Evolutionary conservation across 768 basidiomycete species (phyloP).

Genomic region (Candolleomyces aberdarensis): DNA sequence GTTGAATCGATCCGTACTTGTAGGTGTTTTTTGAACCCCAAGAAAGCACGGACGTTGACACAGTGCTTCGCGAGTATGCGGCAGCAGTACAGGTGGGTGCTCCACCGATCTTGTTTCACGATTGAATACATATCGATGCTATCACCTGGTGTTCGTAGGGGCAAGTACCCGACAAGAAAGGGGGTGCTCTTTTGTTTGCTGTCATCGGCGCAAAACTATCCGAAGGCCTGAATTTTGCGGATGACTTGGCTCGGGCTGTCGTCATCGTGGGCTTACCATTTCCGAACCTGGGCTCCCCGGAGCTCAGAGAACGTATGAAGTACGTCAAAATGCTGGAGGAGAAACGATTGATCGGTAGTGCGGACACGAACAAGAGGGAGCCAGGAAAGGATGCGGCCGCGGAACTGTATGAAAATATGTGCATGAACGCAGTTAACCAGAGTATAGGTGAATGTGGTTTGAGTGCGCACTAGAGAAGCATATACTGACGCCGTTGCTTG

Average conservation of each 20-base stretch:
- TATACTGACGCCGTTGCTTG: not conserved
- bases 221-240: conserved; percentile 80
- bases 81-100: conserved; percentile 34
- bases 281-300: conserved; percentile 86
- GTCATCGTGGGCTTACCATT: conserved; percentile 90
- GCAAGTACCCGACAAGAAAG: conserved; percentile 26
- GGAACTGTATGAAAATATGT: conserved; percentile 88
- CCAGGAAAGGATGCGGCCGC: conserved; percentile 65
- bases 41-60: conserved; percentile 67
- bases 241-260: conserved; percentile 82
- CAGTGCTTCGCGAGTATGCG: conserved; percentile 70
- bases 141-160: no score
- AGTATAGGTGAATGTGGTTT: conserved; percentile 69
- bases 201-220: conserved; percentile 98
- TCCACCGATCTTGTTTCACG: not conserved
- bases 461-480: not conserved
- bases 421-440: conserved; percentile 95
- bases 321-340: conserved; percentile 70
- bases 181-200: conserved; percentile 84
- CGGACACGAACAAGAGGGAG: conserved; percentile 23
- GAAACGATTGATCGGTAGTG: conserved; percentile 15
- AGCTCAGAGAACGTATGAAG: conserved; percentile 87
- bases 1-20: not conserved
- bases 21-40: conserved; percentile 92
- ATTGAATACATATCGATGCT: no score